These are phyloP conservation scores for Hirsutella thompsonii DNA, from an alignment of 2,329 filamentous ascomycete species.

Conservation along the genomic window DNA sequence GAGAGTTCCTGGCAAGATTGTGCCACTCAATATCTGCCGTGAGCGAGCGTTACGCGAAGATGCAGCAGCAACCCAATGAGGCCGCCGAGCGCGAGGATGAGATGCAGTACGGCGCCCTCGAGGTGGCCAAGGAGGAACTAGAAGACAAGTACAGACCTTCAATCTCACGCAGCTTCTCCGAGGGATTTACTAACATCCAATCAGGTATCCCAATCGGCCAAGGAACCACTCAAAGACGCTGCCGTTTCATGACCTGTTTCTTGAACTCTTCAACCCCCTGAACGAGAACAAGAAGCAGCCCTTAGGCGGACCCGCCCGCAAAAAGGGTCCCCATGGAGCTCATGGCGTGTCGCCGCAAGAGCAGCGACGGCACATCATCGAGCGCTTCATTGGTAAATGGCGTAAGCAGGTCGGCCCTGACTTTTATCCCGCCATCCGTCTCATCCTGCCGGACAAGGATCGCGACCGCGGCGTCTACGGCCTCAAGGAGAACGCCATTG, in stretches of 20 bases:
- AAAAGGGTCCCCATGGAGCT: conserved; percentile 45
- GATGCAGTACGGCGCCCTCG: conserved; percentile 32
- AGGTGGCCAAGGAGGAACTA: conserved; percentile 27
- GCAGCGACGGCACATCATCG: conserved; percentile 66
- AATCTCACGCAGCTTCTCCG: too few relatives aligned
- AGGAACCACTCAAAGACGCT: conserved; percentile 68
- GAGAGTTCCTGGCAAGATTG: too few relatives aligned
- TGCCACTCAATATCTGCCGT: too few relatives aligned
- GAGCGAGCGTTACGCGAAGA: background rate
- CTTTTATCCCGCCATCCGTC: conserved; percentile 81
- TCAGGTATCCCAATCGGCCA: conserved; percentile 69
- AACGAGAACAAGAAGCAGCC: conserved; percentile 69
- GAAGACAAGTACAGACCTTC: conserved; percentile 24
- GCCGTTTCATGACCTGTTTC: conserved; percentile 68
- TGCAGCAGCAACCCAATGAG: conserved; percentile 15
- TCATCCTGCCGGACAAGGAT: conserved; percentile 89
- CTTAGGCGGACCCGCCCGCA: conserved; percentile 40
- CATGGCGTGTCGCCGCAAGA: conserved; percentile 59
- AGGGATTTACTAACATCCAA: conserved; percentile 1
- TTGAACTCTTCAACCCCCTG: conserved; percentile 68
- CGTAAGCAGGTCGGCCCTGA: conserved; percentile 79
- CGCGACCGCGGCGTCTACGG: conserved; percentile 87
- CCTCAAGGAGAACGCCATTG: conserved; percentile 83
- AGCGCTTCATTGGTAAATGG: conserved; percentile 79
- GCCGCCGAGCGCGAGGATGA: conserved; percentile 36